Base-by-base conservation (phyloP, 2,329 filamentous ascomycete genomes). In the Talaromyces piceae region DNA sequence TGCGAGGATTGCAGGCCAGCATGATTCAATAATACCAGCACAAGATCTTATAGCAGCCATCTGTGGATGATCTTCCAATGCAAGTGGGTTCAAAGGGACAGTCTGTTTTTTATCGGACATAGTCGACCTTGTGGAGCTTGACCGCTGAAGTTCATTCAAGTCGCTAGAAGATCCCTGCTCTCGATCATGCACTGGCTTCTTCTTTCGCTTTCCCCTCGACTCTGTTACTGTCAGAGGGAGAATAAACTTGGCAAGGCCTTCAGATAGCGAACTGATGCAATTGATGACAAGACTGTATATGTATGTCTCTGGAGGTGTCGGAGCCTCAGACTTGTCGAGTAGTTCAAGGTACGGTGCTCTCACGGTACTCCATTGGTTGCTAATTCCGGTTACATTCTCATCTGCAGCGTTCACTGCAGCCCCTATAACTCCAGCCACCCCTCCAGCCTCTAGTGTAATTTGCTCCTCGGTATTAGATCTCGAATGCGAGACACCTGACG, bases 1-100 rank as follows among this genome's bases (percentile, higher is more conserved):
- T 1, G 93, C 91, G 45, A 98, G 79, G 33, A 97, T 84, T 11
- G 93, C 93, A 44, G 93, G 93, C 93, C 93, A 98, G 66, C 91
- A 97, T 58, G 88, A 80, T 3, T 94, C 88, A 22, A 98, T 86
- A 50, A 98, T 86, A 8, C 79, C 79, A 11, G 89, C 88, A 60
- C 88, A 91, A 2, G 83, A 82, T 61, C 84, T 81, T 51, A 97
- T 82, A 46, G 89, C 86, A 1, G 75, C 66, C 48, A 83, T 78
- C 7, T 89, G 75, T 0, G 87, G 79, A 62, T 94, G 88, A 33
- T 86, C 82, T 54, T 84, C 81, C 6, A 95, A 69, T 1, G 78
- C 77, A 3, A 98, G 73, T 2, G 93, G 93, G 65, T 98, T 98
- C 16, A 91, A 72, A 1, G 90, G 88, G 20, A 73, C 60, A n/a